Percentiles rank a stretch among this genome's conserved stretches.
Evolutionary conservation across 345 rosid species (phyloP).

Genomic region (Bretschneidera sinensis): DNA sequence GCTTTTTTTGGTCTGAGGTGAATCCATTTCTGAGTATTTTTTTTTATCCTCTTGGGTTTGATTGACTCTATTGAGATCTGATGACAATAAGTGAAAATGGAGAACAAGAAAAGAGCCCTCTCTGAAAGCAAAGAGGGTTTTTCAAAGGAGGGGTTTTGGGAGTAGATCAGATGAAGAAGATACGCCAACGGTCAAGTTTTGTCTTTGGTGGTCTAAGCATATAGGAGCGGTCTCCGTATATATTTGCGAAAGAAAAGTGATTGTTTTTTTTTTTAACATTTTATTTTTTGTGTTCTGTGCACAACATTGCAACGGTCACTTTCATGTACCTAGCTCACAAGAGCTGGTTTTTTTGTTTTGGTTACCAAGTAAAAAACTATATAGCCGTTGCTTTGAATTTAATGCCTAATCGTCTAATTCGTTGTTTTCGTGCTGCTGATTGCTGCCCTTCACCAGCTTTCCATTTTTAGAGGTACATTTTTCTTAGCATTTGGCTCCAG

Average conservation of each 20-base stretch:
- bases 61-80: too few species aligned
- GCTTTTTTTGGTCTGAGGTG: constrained; percentile 54
- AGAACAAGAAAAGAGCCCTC: constrained; percentile 23
- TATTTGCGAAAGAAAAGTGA: not conserved
- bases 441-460: too few species aligned
- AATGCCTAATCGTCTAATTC: too few species aligned
- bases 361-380: not conserved
- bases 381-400: constrained; percentile 1
- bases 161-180: constrained; percentile 20
- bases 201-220: constrained; percentile 5
- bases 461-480: too few species aligned
- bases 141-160: not conserved
- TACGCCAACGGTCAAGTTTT: constrained; percentile 48
- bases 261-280: not conserved
- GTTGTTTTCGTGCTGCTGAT: not conserved
- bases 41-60: too few species aligned
- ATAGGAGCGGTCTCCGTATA: constrained; percentile 14
- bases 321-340: constrained; percentile 1
- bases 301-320: constrained; percentile 18
- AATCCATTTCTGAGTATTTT: constrained; percentile 45
- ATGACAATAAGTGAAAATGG: too few species aligned
- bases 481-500: too few species aligned
- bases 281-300: too few species aligned
- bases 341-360: constrained; percentile 6
- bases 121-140: constrained; percentile 18